Percentiles rank a stretch among this genome's conserved stretches.
phyloP scores from a whole-genome alignment of 441 rosid species.

The Syzygium syzygioides region DNA sequence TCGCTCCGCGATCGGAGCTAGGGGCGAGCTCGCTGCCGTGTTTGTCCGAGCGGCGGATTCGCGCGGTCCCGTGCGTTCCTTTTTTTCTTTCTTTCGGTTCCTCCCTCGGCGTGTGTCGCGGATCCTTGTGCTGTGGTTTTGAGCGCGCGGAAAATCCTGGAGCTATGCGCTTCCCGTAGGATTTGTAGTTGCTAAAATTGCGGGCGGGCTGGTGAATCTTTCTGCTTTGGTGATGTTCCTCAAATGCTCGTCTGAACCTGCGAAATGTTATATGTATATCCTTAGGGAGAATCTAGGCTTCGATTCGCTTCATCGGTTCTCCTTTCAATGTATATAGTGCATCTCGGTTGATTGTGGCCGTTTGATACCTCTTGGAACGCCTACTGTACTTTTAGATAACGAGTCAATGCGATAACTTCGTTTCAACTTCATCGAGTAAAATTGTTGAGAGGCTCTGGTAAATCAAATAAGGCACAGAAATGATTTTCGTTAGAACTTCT shows the following conservation, averaged over 20 bases:
- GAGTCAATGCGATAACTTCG: not conserved
- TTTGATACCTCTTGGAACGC: not conserved
- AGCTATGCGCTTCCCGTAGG: not conserved
- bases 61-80: not conserved
- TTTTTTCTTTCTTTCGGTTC: rapidly evolving
- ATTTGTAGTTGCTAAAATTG: not conserved
- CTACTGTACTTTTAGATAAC: not conserved
- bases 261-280: not conserved
- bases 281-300: not conserved
- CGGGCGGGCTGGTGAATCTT: not conserved
- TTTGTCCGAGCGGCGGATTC: not conserved
- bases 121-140: not conserved
- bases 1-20: not conserved
- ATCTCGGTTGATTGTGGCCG: not conserved
- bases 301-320: not conserved
- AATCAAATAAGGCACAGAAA: not conserved
- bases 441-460: not conserved
- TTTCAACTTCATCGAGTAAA: not conserved
- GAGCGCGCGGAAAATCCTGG: not conserved
- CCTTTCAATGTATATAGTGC: not conserved
- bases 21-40: not conserved
- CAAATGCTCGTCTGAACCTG: not conserved
- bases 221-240: not conserved
- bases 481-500: not conserved
- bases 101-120: not conserved